Base-by-base conservation (phyloP, 305 asterid species). In the Ilex paraguariensis region DNA sequence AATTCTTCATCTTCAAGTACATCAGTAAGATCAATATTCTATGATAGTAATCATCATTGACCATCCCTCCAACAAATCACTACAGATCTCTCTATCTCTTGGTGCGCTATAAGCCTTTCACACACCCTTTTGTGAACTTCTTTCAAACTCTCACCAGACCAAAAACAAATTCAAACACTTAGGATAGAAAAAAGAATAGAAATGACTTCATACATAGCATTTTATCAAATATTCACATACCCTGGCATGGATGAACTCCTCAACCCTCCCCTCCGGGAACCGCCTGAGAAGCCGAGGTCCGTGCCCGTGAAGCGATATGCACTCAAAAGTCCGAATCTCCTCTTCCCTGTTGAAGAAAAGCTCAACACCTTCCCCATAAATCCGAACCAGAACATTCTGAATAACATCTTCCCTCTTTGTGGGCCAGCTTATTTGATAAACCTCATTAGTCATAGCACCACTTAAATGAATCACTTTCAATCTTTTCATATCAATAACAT, bases 371-470 rank as follows among this genome's bases (percentile, higher is more conserved):
- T 82, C 87, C 55, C 99, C 99, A 61, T 93, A 93, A 42, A 86
- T 64, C 66, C 99, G 85, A 74, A 87, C 82, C 74, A 93, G 66
- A 73, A 93, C 96, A 1, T 62, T 82, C 60, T 92, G 74, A 5
- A 31, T 54, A 46, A 55, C 61, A n/a, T 73, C 78, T 15, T 77
- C 77, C 8, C 14, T 62, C 63, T 66, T 71, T 3, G 82, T 64
- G 2, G 94, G 87, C 97, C 99, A 93, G 56, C 84, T 80, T 40
- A 93, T 68, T 48, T 79, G 55, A 59, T 77, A 87, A 30, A 93
- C 85, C 81, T 81, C 82, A 69, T 93, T 93, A 39, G 97, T 93
- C 95, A 90, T 80, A n/a, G 96, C 97, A 10, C 97, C 99, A 56
- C 80, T 87, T 42, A 93, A 71, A 51, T 83, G 94, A 59, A 58